Evolutionary conservation across 176 grass and related monocot genomes (phyloP).

Genomic region (Eleusine indica): DNA sequence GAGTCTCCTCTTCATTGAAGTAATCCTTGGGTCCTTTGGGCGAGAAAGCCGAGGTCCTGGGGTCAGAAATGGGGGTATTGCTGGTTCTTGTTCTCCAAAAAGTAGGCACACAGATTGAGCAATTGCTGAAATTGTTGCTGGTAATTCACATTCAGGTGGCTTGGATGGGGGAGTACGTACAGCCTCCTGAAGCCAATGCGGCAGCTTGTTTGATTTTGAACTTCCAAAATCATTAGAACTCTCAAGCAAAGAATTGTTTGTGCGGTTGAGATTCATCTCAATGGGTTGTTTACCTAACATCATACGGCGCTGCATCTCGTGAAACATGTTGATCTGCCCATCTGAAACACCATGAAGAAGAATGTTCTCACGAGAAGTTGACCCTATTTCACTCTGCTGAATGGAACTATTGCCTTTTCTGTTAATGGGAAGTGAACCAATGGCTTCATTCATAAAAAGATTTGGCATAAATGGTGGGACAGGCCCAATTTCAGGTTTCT

Average conservation of each 20-base stretch:
- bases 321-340: constrained; percentile 49
- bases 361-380: constrained; percentile 46
- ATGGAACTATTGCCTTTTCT: constrained; percentile 46
- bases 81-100: constrained; percentile 74
- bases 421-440: constrained; percentile 52
- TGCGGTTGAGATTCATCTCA: constrained; percentile 43
- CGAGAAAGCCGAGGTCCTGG: constrained; percentile 56
- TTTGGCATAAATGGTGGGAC: constrained; percentile 63
- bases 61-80: constrained; percentile 80
- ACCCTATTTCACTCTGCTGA: constrained; percentile 51
- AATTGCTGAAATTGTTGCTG: constrained; percentile 74
- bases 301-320: constrained; percentile 50
- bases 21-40: constrained; percentile 79
- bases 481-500: constrained; percentile 57
- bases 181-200: constrained; percentile 97
- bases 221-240: constrained; percentile 47
- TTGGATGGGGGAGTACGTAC: constrained; percentile 62
- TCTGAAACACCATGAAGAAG: constrained; percentile 53
- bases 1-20: constrained; percentile 65
- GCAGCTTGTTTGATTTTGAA: constrained; percentile 85
- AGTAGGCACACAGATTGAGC: constrained; percentile 77
- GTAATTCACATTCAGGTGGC: constrained; percentile 56
- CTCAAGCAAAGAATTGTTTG: constrained; percentile 47
- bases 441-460: constrained; percentile 58
- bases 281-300: constrained; percentile 53